Base-by-base conservation (phyloP, 2,329 filamentous ascomycete species). In the Fusarium annulatum region DNA sequence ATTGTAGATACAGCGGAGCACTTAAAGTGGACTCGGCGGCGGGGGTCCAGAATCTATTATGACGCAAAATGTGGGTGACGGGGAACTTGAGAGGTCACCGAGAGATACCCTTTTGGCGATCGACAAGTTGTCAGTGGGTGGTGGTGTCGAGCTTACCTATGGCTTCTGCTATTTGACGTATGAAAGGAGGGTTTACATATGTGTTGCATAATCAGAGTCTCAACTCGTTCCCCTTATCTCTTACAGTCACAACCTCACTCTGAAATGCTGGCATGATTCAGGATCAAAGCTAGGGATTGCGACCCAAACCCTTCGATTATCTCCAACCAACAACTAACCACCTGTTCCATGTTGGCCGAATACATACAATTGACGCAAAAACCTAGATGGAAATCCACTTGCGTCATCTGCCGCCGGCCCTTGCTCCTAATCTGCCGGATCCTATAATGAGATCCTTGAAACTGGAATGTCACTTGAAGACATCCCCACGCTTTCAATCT, bases 401-500 rank as follows among this genome's bases (percentile, higher is more conserved):
- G 38, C 58, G 58, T 69, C 65, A 65, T 67, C 19, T 64, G 38
- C 58, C 34, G 38, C 58, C 45, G 34, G 45, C 49, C 52, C 42
- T 38, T 28, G 30, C 58, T 69, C 28, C 58, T 56, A 56, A 34
- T 52, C 51, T 42, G 36, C 58, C 45, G 51, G 59, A 39, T 69
- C 53, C 65, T 58, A 53, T 30, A 69, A 33, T 51, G 56, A 46
- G 49, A 70, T 70, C 49, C 61, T 41, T 61, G 61, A 19, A 46
- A 57, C 60, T 49, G 23, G n/a, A 60, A 70, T 61, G 59, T 59
- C 59, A 69, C 59, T 36, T 39, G 36, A 21, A 70, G 41, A 65
- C 59, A 53, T 61, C 61, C 68, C 68, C 67, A 71, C 67, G 68
- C 65, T 69, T 51, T 39, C 63, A 43, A 46, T 59, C 28, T 65